Evolutionary conservation across 2,329 filamentous ascomycete species (phyloP), one percentile per base, ranked within the genome.

Genomic region (Fusarium dlaminii): DNA sequence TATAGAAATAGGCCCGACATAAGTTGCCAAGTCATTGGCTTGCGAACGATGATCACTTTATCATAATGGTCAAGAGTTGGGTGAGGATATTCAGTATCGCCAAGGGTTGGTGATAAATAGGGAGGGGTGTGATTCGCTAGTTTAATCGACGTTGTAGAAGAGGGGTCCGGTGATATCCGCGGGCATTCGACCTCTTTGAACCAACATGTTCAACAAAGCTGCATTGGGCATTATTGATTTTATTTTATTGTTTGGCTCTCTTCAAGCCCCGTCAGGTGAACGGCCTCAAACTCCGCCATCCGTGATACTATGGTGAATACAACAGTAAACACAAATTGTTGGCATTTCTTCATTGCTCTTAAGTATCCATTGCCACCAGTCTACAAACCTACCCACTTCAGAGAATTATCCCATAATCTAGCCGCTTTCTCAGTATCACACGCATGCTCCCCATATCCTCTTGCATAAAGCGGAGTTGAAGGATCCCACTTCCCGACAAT

Each of bases 1-100:
- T 11, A 15, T 49, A 74, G 43, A 68, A 61, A 13, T 74, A 34
- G 24, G 1, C 12, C 67, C 72, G 66, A 29, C 15, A 29, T 37
- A 0, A 12, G 10, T 59, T 27, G 39, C 60, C 65, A 30, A 64
- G 11, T 24, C 22, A 57, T 52, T 46, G 54, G 42, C 22, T n/a
- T 39, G 14, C 14, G 17, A 42, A 13, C 17, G 17, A n/a, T 14
- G n/a, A 51, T 29, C 14, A 59, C 22, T 14, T 29, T 34, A 17
- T 13, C 8, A 20, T 17, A 22, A 20, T 36, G 40, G 5, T 13
- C 22, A 8, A 56, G 4, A 30, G 17, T 29, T 10, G 0, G 18
- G 15, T 18, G 42, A 58, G 39, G n/a, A 46, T 45, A 48, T 57
- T 27, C 39, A 20, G 20, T 27, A 13, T 57, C 30, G 55, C 30